These are phyloP conservation scores for Tremella yokohamensis DNA, from an alignment of 768 basidiomycete species.

Conservation along the genomic window DNA sequence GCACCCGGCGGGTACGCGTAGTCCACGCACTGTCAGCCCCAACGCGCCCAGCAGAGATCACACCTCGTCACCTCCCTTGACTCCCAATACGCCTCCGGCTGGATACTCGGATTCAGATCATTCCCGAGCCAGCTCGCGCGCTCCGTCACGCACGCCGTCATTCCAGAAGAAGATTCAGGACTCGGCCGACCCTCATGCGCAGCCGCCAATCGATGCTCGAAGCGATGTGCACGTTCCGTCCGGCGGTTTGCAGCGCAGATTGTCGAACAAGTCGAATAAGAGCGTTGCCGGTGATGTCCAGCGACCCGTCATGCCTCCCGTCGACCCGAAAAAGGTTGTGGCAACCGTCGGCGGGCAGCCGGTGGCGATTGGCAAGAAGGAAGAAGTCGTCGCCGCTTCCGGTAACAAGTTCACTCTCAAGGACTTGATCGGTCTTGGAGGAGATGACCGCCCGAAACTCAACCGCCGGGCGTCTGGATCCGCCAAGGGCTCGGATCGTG, in stretches of 20 bases:
- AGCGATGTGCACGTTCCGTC: background rate
- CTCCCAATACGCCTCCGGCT: constrained; percentile 40
- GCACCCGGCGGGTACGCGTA: constrained; percentile 11
- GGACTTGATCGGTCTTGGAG: constrained; percentile 61
- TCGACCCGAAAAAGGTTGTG: constrained; percentile 17
- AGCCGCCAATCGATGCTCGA: constrained; percentile 32
- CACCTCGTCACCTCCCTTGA: constrained; percentile 44
- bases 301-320: constrained; percentile 6
- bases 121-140: constrained; percentile 18
- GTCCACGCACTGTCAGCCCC: constrained; percentile 23
- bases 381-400: constrained; percentile 52
- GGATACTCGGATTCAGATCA: constrained; percentile 25
- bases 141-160: constrained; percentile 33
- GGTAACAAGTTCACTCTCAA: constrained; percentile 75
- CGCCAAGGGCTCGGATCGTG: constrained; percentile 43
- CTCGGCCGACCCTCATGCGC: constrained; percentile 37
- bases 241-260: constrained; percentile 15
- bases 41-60: constrained; percentile 20
- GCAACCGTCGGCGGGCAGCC: constrained; percentile 27
- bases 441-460: constrained; percentile 64
- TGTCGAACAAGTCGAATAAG: constrained; percentile 16
- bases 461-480: constrained; percentile 59
- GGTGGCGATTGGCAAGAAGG: constrained; percentile 31
- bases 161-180: constrained; percentile 24
- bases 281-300: background rate